phyloP scores from a whole-genome alignment of 805 yeast genomes.

The Metschnikowia corniflorae region DNA sequence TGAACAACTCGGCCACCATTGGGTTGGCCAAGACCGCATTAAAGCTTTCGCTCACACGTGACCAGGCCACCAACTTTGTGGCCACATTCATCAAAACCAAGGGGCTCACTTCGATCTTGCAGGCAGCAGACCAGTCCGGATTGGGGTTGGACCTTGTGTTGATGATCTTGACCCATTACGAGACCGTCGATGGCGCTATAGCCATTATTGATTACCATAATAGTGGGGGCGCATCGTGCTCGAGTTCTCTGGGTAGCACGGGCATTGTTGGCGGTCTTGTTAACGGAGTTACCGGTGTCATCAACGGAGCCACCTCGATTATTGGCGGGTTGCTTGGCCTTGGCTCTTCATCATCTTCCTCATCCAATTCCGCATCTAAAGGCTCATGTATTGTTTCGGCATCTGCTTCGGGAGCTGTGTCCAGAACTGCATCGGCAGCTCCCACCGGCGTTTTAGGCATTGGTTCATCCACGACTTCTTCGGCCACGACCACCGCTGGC shows the following conservation, averaged over 20 bases:
- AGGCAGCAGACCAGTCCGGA: slow-evolving; percentile 25
- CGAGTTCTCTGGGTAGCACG: slow-evolving; percentile 1
- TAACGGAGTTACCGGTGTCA: too few species aligned
- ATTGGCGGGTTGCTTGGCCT: slow-evolving; percentile 6
- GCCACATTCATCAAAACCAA: slow-evolving; percentile 22
- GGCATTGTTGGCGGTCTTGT: slow-evolving; percentile 12
- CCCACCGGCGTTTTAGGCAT: too few species aligned
- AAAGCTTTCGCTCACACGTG: slow-evolving; percentile 24
- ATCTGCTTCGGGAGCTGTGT: too few species aligned
- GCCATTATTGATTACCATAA: slow-evolving; percentile 14
- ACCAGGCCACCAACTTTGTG: slow-evolving; percentile 22
- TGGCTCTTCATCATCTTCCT: background rate
- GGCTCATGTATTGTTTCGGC: too few species aligned
- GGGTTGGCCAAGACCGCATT: slow-evolving; percentile 21
- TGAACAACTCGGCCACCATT: slow-evolving; percentile 23
- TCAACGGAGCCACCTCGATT: too few species aligned
- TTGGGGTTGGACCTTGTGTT: slow-evolving; percentile 26
- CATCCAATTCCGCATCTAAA: too few species aligned
- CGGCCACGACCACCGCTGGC: background rate
- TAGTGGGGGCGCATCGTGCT: background rate
- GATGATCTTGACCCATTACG: slow-evolving; percentile 19
- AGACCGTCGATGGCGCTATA: slow-evolving; percentile 17
- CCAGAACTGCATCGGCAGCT: too few species aligned
- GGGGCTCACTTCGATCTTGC: slow-evolving; percentile 21
- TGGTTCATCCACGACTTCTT: background rate